phyloP scores from a whole-genome alignment of 345 rosid genomes.

The Eucalyptus leucophloia region DNA sequence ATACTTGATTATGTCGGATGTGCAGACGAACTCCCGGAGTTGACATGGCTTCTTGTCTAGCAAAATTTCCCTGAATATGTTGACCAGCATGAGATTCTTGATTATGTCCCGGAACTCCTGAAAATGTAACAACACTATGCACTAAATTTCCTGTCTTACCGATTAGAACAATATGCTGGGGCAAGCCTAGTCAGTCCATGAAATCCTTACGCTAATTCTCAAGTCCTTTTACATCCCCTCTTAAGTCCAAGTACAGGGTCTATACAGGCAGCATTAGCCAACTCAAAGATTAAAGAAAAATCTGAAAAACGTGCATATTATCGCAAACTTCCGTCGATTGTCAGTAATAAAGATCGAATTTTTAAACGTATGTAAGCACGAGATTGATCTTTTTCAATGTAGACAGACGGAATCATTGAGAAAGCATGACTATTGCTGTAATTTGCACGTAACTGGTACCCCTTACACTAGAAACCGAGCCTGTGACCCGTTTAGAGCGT shows the following conservation, averaged over 20 bases:
- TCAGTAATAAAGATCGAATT: not conserved
- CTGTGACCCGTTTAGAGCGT: not conserved
- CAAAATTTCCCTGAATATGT: not conserved
- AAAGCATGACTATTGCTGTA: not conserved
- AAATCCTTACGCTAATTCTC: not conserved
- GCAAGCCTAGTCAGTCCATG: not conserved
- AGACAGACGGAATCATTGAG: not conserved
- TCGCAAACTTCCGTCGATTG: not conserved
- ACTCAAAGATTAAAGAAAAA: not conserved
- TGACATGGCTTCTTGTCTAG: not conserved
- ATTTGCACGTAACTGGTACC: not conserved
- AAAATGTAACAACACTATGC: not conserved
- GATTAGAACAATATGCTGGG: not conserved
- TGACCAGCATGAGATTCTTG: not conserved
- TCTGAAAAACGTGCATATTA: not conserved
- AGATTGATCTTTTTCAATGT: not conserved
- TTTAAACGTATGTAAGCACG: not conserved
- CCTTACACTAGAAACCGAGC: not conserved
- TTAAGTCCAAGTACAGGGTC: not conserved
- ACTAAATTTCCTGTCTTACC: not conserved
- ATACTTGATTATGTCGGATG: slow-evolving; percentile 3
- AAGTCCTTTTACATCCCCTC: not conserved
- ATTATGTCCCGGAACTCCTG: not conserved
- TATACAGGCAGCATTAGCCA: not conserved
- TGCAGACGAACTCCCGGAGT: not conserved